Evolutionary conservation across 441 rosid genomes (phyloP).

Genomic region (Melastoma candidum): DNA sequence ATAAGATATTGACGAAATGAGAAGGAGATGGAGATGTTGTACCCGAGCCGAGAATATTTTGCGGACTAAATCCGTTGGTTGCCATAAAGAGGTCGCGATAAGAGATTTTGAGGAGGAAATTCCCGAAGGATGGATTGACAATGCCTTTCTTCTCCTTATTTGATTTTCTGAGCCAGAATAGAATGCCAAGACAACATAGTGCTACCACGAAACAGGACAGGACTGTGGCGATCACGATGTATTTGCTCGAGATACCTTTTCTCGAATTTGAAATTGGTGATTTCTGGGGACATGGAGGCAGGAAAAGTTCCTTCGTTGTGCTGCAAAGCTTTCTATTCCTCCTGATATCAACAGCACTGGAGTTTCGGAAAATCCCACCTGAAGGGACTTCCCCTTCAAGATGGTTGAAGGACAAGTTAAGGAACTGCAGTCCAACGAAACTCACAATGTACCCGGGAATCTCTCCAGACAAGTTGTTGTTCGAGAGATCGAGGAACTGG

Average conservation of each 20-base stretch:
- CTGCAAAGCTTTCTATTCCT: conserved; percentile 4
- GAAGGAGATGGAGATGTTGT: background rate
- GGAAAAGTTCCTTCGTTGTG: background rate
- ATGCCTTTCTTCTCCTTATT: background rate
- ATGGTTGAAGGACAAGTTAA: conserved; percentile 5
- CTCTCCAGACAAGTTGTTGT: conserved; percentile 6
- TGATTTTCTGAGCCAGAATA: background rate
- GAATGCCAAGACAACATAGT: background rate
- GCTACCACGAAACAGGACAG: background rate
- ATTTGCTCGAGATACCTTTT: background rate
- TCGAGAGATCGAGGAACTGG: background rate
- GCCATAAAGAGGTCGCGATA: conserved; percentile 7
- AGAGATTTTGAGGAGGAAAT: background rate
- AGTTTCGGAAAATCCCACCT: background rate
- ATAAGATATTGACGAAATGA: too few species aligned
- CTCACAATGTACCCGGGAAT: conserved; percentile 4
- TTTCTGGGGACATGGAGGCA: conserved; percentile 2
- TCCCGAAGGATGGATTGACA: background rate
- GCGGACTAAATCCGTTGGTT: conserved; percentile 6
- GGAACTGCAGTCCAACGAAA: background rate
- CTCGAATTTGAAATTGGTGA: background rate
- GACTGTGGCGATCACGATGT: background rate
- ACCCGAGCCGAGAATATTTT: conserved; percentile 10
- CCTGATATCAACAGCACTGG: background rate
- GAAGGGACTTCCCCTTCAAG: conserved; percentile 4